A percentile compares a stretch with the other conserved stretches of the same genome.
These are phyloP conservation scores for Entomortierella lignicola DNA, from an alignment of 192 early-diverging fungal species.

Conservation along the genomic window DNA sequence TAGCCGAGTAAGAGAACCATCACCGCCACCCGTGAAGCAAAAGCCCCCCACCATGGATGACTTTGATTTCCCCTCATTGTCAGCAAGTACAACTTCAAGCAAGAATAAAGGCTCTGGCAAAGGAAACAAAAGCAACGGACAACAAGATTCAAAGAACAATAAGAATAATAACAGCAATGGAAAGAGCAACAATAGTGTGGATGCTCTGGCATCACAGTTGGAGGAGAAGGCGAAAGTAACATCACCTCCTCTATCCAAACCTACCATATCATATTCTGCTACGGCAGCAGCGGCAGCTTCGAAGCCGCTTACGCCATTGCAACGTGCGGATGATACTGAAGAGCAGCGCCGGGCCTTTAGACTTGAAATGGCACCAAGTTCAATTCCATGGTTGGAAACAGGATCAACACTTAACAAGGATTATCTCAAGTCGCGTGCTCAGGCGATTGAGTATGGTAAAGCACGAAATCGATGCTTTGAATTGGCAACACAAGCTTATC, in stretches of 20 bases:
- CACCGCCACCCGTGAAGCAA: conserved; percentile 27
- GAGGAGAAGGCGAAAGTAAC: conserved; percentile 41
- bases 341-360: conserved; percentile 14
- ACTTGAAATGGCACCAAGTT: conserved; percentile 16
- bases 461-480: conserved; percentile 62
- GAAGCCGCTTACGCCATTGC: conserved; percentile 37
- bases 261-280: conserved; percentile 25
- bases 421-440: conserved; percentile 55
- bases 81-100: conserved; percentile 8
- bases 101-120: conserved; percentile 17
- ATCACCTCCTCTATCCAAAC: conserved; percentile 13
- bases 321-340: conserved; percentile 7
- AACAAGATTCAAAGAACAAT: conserved; percentile 8
- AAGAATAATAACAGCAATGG: conserved; percentile 14
- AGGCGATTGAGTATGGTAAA: conserved; percentile 61
- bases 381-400: conserved; percentile 63
- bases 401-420: conserved; percentile 51
- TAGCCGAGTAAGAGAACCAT: conserved; percentile 3
- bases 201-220: conserved; percentile 14
- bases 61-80: conserved; percentile 48
- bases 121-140: conserved; percentile 9
- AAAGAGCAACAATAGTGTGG: conserved; percentile 8
- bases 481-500: conserved; percentile 55
- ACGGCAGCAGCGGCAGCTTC: conserved; percentile 55
- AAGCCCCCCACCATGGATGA: conserved; percentile 39